These are phyloP conservation scores for Phaffomyces opuntiae DNA, from an alignment of 805 yeast genomes.

Conservation along the genomic window DNA sequence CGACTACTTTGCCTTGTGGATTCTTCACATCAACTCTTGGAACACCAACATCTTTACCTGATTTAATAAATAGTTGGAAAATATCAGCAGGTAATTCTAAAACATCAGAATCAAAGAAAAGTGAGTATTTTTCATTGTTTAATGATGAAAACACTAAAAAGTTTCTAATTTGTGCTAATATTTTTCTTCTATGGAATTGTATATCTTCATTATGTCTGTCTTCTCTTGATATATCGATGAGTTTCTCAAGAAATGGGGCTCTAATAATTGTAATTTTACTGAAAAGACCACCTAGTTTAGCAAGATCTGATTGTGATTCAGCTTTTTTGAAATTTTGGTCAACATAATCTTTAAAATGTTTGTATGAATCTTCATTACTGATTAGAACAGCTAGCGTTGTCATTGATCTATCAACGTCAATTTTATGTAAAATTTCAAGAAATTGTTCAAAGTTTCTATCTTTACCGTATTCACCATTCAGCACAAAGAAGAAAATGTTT, in stretches of 20 bases:
- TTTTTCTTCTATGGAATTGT: slow-evolving; percentile 20
- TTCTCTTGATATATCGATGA: slow-evolving; percentile 7
- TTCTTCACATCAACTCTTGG: slow-evolving; percentile 22
- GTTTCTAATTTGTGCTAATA: slow-evolving; percentile 21
- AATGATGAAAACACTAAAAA: slow-evolving; percentile 19
- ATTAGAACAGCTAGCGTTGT: slow-evolving; percentile 18
- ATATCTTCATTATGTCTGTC: slow-evolving; percentile 15
- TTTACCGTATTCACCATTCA: slow-evolving; percentile 30
- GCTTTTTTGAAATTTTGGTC: no score
- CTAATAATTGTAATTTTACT: background rate
- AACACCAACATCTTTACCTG: slow-evolving; percentile 26
- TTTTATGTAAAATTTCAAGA: slow-evolving; percentile 23
- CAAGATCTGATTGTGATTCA: background rate
- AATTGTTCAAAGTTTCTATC: slow-evolving; percentile 28
- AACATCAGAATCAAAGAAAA: slow-evolving; percentile 28
- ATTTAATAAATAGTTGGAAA: slow-evolving; percentile 18
- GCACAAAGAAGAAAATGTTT: slow-evolving; percentile 18
- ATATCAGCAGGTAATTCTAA: slow-evolving; percentile 20
- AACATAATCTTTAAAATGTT: background rate
- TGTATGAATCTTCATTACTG: slow-evolving; percentile 1
- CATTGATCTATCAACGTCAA: slow-evolving; percentile 19
- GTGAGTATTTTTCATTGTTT: slow-evolving; percentile 21
- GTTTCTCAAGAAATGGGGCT: slow-evolving; percentile 2
- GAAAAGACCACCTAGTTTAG: background rate
- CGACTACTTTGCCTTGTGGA: slow-evolving; percentile 7